Evolutionary conservation across 2,329 filamentous ascomycete species (phyloP).

Genomic region (Zasmidium citrigriseum): DNA sequence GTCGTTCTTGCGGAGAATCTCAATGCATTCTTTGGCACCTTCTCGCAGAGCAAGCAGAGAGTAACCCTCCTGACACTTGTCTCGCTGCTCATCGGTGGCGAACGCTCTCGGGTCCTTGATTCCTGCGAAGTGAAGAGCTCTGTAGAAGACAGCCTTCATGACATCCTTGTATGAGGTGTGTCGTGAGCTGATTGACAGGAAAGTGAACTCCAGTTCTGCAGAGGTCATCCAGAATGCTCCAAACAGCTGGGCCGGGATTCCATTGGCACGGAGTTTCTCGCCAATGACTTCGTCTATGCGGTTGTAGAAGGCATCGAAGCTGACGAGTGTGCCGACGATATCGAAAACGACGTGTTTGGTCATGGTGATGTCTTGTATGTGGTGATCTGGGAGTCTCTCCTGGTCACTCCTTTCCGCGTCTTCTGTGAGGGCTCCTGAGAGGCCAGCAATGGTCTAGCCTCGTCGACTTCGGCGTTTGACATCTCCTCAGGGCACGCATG

Average conservation of each 20-base stretch:
- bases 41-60: constrained; percentile 36
- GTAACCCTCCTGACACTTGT: constrained; percentile 44
- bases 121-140: constrained; percentile 48
- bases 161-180: constrained; percentile 48
- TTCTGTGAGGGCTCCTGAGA: no score
- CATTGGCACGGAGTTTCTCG: constrained; percentile 39
- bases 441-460: no score
- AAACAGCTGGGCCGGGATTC: constrained; percentile 46
- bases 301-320: constrained; percentile 47
- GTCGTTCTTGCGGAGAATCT: constrained; percentile 45
- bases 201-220: constrained; percentile 54
- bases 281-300: constrained; percentile 47
- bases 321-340: constrained; percentile 55
- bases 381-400: not conserved
- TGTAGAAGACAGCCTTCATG: constrained; percentile 51
- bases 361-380: constrained; percentile 2
- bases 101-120: constrained; percentile 45
- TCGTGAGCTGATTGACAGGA: constrained; percentile 46
- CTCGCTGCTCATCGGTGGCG: constrained; percentile 46
- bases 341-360: constrained; percentile 37
- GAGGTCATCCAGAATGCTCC: constrained; percentile 51
- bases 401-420: not conserved
- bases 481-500: not conserved
- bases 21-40: constrained; percentile 46
- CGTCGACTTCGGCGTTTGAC: not conserved